Conservation (phyloP, 257 asterid genomes). For the Nicotiana tabacum region DNA sequence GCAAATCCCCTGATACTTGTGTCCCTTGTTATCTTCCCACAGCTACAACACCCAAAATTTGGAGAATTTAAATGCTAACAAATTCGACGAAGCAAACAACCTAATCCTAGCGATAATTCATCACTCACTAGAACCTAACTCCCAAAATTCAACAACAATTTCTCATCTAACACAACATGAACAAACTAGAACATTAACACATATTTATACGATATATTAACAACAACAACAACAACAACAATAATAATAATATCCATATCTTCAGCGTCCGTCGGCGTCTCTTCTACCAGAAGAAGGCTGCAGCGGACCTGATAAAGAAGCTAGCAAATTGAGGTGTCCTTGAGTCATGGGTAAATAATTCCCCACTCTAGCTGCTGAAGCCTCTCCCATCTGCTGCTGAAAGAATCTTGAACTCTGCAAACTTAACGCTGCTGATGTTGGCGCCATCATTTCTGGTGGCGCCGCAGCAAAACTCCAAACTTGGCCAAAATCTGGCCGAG, state of each 20-base stretch:
- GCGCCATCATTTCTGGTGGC: slow-evolving; percentile 56
- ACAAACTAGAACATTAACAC: neutral
- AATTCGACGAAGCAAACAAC: slow-evolving; percentile 3
- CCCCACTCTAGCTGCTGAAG: slow-evolving; percentile 94
- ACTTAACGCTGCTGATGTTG: slow-evolving; percentile 28
- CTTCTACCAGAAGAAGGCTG: slow-evolving; percentile 57
- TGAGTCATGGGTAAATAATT: slow-evolving; percentile 86
- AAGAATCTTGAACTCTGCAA: slow-evolving; percentile 62
- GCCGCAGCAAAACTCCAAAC: slow-evolving; percentile 89
- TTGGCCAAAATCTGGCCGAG: slow-evolving; percentile 78
- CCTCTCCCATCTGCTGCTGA: slow-evolving; percentile 86
- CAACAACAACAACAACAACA: neutral
- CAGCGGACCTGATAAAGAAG: slow-evolving; percentile 73
- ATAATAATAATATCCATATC: neutral
- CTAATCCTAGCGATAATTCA: neutral
- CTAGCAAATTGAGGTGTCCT: slow-evolving; percentile 92
- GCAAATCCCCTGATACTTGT: neutral
- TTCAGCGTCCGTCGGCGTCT: slow-evolving; percentile 68
- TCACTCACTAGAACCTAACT: slow-evolving; percentile 18
- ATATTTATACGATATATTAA: slow-evolving; percentile 7
- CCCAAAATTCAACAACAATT: slow-evolving; percentile 4
- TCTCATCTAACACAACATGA: slow-evolving; percentile 11
- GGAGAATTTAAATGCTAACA: neutral
- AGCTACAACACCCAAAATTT: neutral
- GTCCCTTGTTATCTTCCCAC: slow-evolving; percentile 6